These are phyloP conservation scores for Didymella lethalis DNA, from an alignment of 2,329 filamentous ascomycete genomes.

Conservation along the genomic window DNA sequence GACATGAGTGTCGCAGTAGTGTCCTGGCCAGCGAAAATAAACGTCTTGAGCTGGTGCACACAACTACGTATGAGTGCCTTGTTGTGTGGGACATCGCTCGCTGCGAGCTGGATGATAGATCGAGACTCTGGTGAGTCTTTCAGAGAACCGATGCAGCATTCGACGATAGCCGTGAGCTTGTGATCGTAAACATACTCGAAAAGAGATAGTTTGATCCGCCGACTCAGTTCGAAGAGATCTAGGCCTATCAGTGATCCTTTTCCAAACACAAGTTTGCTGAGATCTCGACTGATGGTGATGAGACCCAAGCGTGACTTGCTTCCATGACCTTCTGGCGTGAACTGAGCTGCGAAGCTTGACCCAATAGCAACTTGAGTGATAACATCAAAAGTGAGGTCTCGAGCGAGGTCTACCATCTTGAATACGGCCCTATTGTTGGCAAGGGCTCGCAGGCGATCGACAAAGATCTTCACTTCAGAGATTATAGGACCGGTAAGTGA, in stretches of 20 bases:
- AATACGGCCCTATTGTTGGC: background rate
- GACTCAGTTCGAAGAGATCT: background rate
- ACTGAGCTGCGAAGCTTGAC: background rate
- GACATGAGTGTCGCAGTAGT: background rate
- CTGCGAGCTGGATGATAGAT: background rate
- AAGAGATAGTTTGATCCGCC: background rate
- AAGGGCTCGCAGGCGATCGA: background rate
- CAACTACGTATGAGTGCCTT: background rate
- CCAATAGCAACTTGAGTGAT: background rate
- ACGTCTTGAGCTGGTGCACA: background rate
- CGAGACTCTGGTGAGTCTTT: background rate
- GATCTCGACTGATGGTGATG: background rate
- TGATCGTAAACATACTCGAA: background rate
- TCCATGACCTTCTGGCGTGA: background rate
- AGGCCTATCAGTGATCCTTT: background rate
- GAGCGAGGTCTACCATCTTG: background rate
- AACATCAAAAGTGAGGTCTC: background rate
- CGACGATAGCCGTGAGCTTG: background rate
- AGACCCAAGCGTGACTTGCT: no score
- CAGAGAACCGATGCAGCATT: background rate
- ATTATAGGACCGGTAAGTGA: background rate
- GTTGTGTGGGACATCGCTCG: background rate
- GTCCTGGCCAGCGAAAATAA: background rate
- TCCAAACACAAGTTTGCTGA: background rate
- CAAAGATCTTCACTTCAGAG: background rate